These are phyloP conservation scores for Orychophragmus violaceus DNA, from an alignment of 345 rosid species.

Conservation along the genomic window DNA sequence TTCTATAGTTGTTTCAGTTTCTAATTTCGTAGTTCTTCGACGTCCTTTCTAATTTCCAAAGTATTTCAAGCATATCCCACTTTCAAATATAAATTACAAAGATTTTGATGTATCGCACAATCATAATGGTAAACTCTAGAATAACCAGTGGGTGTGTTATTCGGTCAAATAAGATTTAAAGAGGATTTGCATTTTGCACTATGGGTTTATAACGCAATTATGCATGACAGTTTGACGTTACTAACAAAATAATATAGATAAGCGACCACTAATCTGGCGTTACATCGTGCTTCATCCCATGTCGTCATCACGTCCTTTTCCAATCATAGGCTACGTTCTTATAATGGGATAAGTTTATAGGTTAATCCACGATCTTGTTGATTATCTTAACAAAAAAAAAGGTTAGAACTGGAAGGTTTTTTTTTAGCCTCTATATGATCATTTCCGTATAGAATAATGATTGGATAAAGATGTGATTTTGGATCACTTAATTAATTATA, in stretches of 20 bases:
- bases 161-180: not conserved
- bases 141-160: not conserved
- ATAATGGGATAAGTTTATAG: not conserved
- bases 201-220: conserved; percentile 1
- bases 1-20: not conserved
- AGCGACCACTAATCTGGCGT: conserved; percentile 10
- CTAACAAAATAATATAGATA: not conserved
- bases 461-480: not conserved
- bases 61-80: not conserved
- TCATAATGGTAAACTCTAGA: not conserved
- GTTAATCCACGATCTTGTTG: conserved; percentile 3
- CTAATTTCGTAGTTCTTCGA: not conserved
- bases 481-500: too few species aligned
- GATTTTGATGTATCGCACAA: not conserved
- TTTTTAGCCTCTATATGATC: conserved; percentile 6
- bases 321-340: not conserved
- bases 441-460: not conserved
- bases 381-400: not conserved
- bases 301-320: conserved; percentile 28
- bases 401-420: not conserved
- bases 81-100: not conserved
- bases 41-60: not conserved
- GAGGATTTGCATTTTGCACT: not conserved
- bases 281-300: conserved; percentile 25
- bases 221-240: conserved; percentile 14